Percentiles rank a stretch among this genome's conserved stretches.
phyloP scores from a whole-genome alignment of 225 moss, liverwort and hornwort genomes.

The Marchantia paleacea region DNA sequence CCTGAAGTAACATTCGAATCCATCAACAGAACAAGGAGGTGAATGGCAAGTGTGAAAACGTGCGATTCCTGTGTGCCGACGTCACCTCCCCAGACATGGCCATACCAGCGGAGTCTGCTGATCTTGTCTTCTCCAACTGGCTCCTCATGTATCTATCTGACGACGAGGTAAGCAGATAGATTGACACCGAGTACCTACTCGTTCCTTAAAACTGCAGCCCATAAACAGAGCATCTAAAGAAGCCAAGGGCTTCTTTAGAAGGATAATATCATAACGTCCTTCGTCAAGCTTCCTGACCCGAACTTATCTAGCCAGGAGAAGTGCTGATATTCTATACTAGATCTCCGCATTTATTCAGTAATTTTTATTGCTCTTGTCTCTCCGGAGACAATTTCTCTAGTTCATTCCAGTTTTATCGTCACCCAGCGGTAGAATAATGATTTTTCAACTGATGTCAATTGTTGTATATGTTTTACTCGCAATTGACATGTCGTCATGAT shows the following conservation, averaged over 20 bases:
- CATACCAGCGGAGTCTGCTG: constrained; percentile 52
- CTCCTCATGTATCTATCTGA: constrained; percentile 93
- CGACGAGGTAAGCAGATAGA: constrained; percentile 52
- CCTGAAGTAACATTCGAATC: neutral
- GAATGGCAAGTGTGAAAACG: constrained; percentile 63
- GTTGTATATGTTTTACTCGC: neutral
- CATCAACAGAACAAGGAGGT: constrained; percentile 70
- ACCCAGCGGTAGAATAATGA: too few relatives aligned
- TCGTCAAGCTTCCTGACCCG: too few relatives aligned
- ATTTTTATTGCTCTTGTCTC: too few relatives aligned
- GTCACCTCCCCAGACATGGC: constrained; percentile 73
- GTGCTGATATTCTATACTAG: too few relatives aligned
- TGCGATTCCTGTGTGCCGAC: constrained; percentile 79
- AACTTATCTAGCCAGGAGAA: neutral
- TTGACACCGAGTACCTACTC: neutral
- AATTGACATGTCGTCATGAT: neutral
- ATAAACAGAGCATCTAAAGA: too few relatives aligned
- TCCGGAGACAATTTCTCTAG: too few relatives aligned
- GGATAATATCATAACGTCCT: too few relatives aligned
- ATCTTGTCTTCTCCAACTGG: constrained; percentile 97
- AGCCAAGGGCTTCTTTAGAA: too few relatives aligned
- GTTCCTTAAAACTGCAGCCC: too few relatives aligned
- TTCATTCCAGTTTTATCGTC: too few relatives aligned
- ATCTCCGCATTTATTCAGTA: too few relatives aligned
- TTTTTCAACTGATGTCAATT: too few relatives aligned